phyloP scores from a whole-genome alignment of 1,284 basidiomycete genomes.

The Blastosporella zonata region DNA sequence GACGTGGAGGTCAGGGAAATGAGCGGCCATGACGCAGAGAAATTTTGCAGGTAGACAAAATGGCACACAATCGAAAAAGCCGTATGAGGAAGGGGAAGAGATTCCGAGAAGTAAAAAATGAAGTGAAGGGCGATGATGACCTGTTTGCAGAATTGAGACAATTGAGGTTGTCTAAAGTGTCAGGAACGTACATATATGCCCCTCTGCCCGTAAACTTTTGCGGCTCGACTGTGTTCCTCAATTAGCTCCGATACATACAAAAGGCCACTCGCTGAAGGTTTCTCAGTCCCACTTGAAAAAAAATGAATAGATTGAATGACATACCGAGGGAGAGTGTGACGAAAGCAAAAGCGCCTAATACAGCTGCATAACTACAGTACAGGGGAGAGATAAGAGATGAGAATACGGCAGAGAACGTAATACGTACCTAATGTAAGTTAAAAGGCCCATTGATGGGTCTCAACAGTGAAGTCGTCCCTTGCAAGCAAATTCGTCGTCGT shows the following conservation, averaged over 20 bases:
- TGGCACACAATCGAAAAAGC: slow-evolving; percentile 83
- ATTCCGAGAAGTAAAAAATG: slow-evolving; percentile 77
- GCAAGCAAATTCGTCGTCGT: slow-evolving; percentile 12
- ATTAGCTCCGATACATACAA: slow-evolving; percentile 92
- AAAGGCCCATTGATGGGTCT: slow-evolving; percentile 38
- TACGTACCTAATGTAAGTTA: slow-evolving; percentile 50
- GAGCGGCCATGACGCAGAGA: slow-evolving; percentile 83
- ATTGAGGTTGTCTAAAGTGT: not conserved
- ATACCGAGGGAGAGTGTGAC: slow-evolving; percentile 77
- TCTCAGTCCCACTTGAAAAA: slow-evolving; percentile 8
- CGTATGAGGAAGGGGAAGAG: slow-evolving; percentile 71
- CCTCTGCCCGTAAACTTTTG: slow-evolving; percentile 78
- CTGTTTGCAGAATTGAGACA: slow-evolving; percentile 38
- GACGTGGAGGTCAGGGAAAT: slow-evolving; percentile 82
- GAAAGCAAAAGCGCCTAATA: slow-evolving; percentile 70
- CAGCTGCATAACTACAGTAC: slow-evolving; percentile 57
- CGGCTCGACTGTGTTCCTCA: slow-evolving; percentile 83
- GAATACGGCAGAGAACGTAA: not conserved
- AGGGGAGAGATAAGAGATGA: not conserved
- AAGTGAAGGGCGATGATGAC: slow-evolving; percentile 74
- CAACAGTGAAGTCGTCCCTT: slow-evolving; percentile 6
- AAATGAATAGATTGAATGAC: slow-evolving; percentile 17
- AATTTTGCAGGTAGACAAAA: slow-evolving; percentile 87
- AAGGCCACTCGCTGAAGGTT: slow-evolving; percentile 76
- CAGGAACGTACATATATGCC: slow-evolving; percentile 74